Conservation (phyloP, 495 filamentous ascomycete genomes). For the Elasticomyces elasticus region DNA sequence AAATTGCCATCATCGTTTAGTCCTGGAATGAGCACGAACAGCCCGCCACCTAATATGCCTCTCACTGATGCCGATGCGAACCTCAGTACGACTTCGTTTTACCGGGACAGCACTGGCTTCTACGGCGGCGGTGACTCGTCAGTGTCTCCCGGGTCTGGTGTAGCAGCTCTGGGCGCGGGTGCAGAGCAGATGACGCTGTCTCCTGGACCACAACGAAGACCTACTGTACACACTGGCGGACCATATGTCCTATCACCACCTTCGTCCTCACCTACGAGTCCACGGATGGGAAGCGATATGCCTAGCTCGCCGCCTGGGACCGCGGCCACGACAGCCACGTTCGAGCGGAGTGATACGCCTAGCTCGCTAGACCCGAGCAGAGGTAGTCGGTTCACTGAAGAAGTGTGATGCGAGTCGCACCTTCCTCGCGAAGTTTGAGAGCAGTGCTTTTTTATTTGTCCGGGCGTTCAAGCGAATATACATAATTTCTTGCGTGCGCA, state of each 20-base stretch:
- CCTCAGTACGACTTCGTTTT: slow-evolving; percentile 15
- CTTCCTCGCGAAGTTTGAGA: not conserved
- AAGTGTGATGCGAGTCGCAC: slow-evolving; percentile 10
- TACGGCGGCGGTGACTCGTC: slow-evolving; percentile 9
- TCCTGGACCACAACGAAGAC: slow-evolving; percentile 21
- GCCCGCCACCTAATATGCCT: slow-evolving; percentile 8
- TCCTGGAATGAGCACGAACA: slow-evolving; percentile 16
- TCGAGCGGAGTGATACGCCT: slow-evolving; percentile 14
- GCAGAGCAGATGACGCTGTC: slow-evolving; percentile 14
- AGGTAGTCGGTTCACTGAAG: slow-evolving; percentile 16
- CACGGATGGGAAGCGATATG: not conserved
- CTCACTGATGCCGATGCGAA: slow-evolving; percentile 1
- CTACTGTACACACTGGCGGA: slow-evolving; percentile 18
- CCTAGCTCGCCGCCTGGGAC: not conserved
- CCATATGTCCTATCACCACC: slow-evolving; percentile 14
- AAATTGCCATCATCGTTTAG: slow-evolving; percentile 24
- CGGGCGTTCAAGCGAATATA: not conserved
- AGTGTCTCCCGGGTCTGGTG: not conserved
- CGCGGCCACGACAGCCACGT: not conserved
- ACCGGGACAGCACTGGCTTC: slow-evolving; percentile 19
- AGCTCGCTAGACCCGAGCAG: not conserved
- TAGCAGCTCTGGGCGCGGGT: not conserved
- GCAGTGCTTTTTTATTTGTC: not conserved
- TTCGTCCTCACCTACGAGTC: not conserved
- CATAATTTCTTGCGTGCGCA: not conserved